phyloP scores from a whole-genome alignment of 2,329 filamentous ascomycete genomes.

The Decorospora gaudefroyi region DNA sequence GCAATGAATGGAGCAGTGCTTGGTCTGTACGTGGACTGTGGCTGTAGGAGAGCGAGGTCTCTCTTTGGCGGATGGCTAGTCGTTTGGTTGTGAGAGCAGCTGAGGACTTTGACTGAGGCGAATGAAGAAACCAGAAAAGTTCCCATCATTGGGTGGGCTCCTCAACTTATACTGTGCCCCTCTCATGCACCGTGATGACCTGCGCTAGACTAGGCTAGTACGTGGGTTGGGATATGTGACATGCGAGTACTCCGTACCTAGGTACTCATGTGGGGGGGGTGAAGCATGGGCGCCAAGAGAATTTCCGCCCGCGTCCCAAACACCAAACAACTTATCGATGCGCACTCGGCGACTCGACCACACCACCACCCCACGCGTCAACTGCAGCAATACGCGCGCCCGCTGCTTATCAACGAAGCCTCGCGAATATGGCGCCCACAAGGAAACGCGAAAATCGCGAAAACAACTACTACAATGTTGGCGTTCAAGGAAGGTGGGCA shows the following conservation, averaged over 20 bases:
- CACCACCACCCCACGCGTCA: constrained; percentile 17
- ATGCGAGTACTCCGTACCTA: too few relatives aligned
- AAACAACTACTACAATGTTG: constrained; percentile 49
- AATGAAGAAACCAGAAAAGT: constrained; percentile 28
- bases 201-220: constrained; percentile 16
- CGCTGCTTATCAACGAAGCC: background rate
- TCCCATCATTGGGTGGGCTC: constrained; percentile 29
- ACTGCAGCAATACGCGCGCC: constrained; percentile 24
- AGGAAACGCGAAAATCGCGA: constrained; percentile 47
- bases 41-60: constrained; percentile 30
- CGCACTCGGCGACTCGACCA: constrained; percentile 1
- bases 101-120: constrained; percentile 14
- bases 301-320: constrained; percentile 14
- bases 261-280: constrained; percentile 10
- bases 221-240: constrained; percentile 3
- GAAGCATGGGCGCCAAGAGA: constrained; percentile 11
- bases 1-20: constrained; percentile 40
- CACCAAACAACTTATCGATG: constrained; percentile 31
- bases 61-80: constrained; percentile 23
- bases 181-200: constrained; percentile 21
- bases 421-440: constrained; percentile 38
- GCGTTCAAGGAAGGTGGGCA: constrained; percentile 47
- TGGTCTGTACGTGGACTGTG: constrained; percentile 34
- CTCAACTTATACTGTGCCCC: constrained; percentile 22
- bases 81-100: constrained; percentile 11